Percentiles rank a stretch among this genome's conserved stretches.
Conservation (phyloP, 176 grass and related monocot genomes). For the Alopecurus myosuroides region DNA sequence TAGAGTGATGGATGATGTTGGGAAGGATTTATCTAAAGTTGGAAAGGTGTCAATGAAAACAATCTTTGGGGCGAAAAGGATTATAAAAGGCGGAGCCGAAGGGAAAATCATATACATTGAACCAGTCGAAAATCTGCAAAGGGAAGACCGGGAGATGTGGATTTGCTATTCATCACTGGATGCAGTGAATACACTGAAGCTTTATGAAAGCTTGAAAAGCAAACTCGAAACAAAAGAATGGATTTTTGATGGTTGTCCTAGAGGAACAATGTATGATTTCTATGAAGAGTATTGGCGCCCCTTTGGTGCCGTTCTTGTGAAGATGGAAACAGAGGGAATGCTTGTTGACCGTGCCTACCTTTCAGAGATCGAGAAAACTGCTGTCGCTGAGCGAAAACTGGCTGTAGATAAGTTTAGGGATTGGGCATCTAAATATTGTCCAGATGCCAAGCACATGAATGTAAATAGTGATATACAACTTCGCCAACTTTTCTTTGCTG, state of each 20-base stretch:
- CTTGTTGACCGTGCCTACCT: constrained; percentile 74
- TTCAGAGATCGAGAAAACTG: constrained; percentile 72
- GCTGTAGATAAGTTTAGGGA: constrained; percentile 65
- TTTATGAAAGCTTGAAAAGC: constrained; percentile 89
- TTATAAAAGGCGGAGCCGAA: constrained; percentile 77
- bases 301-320: constrained; percentile 69
- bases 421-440: constrained; percentile 84
- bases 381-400: constrained; percentile 60
- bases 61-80: constrained; percentile 78
- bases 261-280: constrained; percentile 79
- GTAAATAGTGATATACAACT: constrained; percentile 85
- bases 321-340: constrained; percentile 92
- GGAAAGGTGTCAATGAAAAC: constrained; percentile 82
- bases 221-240: constrained; percentile 62
- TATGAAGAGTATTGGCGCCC: constrained; percentile 91
- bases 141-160: constrained; percentile 80
- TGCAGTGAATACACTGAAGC: constrained; percentile 56
- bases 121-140: constrained; percentile 72
- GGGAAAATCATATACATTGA: constrained; percentile 57
- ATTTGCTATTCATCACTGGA: constrained; percentile 87
- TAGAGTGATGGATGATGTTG: constrained; percentile 52
- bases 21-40: constrained; percentile 30
- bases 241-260: constrained; percentile 43
- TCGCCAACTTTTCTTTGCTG: constrained; percentile 83
- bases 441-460: constrained; percentile 87